A percentile compares a stretch with the other conserved stretches of the same genome.
phyloP scores from a whole-genome alignment of 257 asterid species.

The Fraxinus anomala region DNA sequence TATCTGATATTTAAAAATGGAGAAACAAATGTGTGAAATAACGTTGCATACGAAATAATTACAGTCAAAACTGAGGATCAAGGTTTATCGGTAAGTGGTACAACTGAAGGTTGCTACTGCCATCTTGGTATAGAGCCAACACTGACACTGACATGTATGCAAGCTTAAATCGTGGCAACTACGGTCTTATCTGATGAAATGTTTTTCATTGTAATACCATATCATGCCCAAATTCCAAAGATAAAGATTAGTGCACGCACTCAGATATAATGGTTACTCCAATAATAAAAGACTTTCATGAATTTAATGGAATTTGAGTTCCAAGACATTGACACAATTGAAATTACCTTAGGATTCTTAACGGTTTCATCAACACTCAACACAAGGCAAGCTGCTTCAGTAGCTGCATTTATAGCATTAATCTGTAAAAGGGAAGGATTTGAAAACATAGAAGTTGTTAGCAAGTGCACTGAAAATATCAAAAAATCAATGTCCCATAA shows the following conservation, averaged over 20 bases:
- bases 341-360: slow-evolving; percentile 79
- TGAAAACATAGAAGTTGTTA: not conserved
- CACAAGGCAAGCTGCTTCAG: slow-evolving; percentile 89
- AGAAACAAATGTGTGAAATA: too few relatives aligned
- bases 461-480: not conserved
- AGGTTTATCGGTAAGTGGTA: not conserved
- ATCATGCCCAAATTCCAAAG: not conserved
- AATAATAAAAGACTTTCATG: not conserved
- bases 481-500: not conserved
- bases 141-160: too few relatives aligned
- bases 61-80: not conserved
- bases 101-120: not conserved
- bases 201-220: not conserved
- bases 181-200: not conserved
- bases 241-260: not conserved
- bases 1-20: not conserved
- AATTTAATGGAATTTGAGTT: not conserved
- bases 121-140: not conserved
- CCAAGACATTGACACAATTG: not conserved
- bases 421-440: slow-evolving; percentile 41
- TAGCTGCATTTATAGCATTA: slow-evolving; percentile 89
- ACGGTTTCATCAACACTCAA: slow-evolving; percentile 86
- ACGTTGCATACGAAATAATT: too few relatives aligned
- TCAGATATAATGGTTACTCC: not conserved
- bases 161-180: not conserved